These are phyloP conservation scores for Noccaea caerulescens DNA, from an alignment of 345 rosid species.

Conservation along the genomic window DNA sequence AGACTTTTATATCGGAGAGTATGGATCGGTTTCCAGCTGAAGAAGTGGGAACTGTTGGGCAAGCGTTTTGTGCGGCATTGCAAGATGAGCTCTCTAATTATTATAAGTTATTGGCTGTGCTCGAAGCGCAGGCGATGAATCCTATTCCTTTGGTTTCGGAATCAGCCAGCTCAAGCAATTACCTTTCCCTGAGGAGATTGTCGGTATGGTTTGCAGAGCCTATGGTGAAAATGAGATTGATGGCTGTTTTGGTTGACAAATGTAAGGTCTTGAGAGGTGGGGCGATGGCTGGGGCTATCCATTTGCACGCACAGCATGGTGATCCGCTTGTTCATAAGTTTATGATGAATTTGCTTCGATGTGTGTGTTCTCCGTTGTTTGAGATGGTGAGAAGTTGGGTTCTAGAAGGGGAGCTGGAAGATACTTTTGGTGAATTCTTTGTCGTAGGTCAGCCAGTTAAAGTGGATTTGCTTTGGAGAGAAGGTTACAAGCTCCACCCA, in stretches of 20 bases:
- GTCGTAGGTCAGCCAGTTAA: constrained; percentile 89
- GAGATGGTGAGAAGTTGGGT: constrained; percentile 99
- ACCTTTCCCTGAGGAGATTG: constrained; percentile 85
- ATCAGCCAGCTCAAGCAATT: constrained; percentile 64
- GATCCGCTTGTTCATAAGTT: constrained; percentile 88
- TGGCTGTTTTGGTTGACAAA: constrained; percentile 96
- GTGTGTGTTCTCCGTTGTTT: constrained; percentile 92
- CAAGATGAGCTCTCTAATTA: constrained; percentile 87
- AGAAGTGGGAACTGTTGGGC: constrained; percentile 89
- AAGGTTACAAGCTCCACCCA: constrained; percentile 84
- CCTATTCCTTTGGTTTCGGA: constrained; percentile 89
- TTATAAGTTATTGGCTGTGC: constrained; percentile 87
- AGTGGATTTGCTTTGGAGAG: constrained; percentile 97
- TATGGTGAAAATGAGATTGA: constrained; percentile 92
- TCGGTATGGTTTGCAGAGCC: constrained; percentile 95
- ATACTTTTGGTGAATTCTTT: constrained; percentile 88
- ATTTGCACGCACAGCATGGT: constrained; percentile 95
- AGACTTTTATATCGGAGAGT: constrained; percentile 68
- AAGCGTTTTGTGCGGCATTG: constrained; percentile 95
- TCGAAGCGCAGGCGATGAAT: constrained; percentile 87
- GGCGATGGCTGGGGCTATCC: constrained; percentile 96
- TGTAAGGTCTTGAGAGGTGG: constrained; percentile 93
- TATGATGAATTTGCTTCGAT: constrained; percentile 77
- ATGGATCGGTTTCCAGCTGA: constrained; percentile 83
- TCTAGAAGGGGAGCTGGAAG: constrained; percentile 97